Percentiles rank a stretch among this genome's conserved stretches.
phyloP scores from a whole-genome alignment of 2,329 filamentous ascomycete genomes.

The Aspergillus ruber region DNA sequence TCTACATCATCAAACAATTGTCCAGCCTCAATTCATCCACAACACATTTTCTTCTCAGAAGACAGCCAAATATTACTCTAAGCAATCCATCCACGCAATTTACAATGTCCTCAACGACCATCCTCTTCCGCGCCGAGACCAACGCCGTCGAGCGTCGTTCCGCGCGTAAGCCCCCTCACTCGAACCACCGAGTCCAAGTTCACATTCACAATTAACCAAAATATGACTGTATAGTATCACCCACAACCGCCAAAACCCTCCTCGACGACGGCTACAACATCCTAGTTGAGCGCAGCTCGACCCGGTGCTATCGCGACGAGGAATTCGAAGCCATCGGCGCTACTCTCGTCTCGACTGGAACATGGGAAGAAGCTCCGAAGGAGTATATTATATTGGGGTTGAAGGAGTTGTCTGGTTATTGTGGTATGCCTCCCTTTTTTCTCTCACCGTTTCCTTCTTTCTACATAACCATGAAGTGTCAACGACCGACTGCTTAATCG shows the following conservation, averaged over 20 bases:
- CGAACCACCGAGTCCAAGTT: no score
- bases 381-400: neutral
- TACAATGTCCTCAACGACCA: neutral
- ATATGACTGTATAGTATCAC: neutral
- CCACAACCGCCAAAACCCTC: neutral
- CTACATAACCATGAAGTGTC: no score
- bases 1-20: no score
- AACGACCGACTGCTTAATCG: no score
- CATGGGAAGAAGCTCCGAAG: neutral
- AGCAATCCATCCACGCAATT: no score
- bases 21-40: no score
- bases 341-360: neutral
- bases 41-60: no score
- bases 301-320: neutral
- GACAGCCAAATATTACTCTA: no score
- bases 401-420: neutral
- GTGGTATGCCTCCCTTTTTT: neutral
- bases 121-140: neutral
- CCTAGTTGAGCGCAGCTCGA: neutral
- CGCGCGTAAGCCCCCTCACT: neutral
- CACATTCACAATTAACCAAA: neutral
- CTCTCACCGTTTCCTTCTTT: neutral
- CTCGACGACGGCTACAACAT: neutral
- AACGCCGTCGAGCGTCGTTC: neutral
- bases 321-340: neutral